Percentiles rank a stretch among this genome's conserved stretches.
phyloP scores from a whole-genome alignment of 345 rosid species.

The Erucastrum elatum region DNA sequence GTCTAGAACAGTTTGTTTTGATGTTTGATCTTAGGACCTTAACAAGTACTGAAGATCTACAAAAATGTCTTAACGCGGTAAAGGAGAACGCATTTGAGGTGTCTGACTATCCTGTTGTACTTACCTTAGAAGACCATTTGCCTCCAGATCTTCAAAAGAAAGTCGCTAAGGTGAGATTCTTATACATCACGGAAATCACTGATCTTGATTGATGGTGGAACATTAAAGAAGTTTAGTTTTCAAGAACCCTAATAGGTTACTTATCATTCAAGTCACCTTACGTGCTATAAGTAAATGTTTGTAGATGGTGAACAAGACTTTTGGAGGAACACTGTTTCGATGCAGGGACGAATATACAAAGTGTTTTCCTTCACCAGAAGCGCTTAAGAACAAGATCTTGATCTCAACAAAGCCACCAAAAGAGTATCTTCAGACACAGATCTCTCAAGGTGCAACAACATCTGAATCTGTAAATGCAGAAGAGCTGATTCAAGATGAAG shows the following conservation, averaged over 20 bases:
- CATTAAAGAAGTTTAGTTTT: neutral
- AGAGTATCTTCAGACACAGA: constrained; percentile 53
- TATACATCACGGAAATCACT: neutral
- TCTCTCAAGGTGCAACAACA: constrained; percentile 24
- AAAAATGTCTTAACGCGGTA: constrained; percentile 57
- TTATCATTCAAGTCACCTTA: neutral
- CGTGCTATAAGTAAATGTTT: neutral
- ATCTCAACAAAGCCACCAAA: constrained; percentile 90
- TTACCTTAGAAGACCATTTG: constrained; percentile 85
- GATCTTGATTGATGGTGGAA: neutral
- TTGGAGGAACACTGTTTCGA: constrained; percentile 48
- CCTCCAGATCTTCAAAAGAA: constrained; percentile 56
- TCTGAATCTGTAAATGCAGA: constrained; percentile 37
- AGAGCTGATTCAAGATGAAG: constrained; percentile 43
- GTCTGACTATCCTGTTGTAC: constrained; percentile 78
- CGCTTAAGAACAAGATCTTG: constrained; percentile 56
- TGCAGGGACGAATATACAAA: constrained; percentile 39
- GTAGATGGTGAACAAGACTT: constrained; percentile 59
- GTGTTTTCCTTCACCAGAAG: constrained; percentile 72
- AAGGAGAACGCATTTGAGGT: constrained; percentile 59
- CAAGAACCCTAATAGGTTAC: neutral
- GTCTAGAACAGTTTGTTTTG: neutral
- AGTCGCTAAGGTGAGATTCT: constrained; percentile 60
- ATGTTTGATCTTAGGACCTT: constrained; percentile 48
- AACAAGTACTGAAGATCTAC: constrained; percentile 60